These are phyloP conservation scores for Cercospora sp. DNA, from an alignment of 2,329 filamentous ascomycete species.

Conservation along the genomic window DNA sequence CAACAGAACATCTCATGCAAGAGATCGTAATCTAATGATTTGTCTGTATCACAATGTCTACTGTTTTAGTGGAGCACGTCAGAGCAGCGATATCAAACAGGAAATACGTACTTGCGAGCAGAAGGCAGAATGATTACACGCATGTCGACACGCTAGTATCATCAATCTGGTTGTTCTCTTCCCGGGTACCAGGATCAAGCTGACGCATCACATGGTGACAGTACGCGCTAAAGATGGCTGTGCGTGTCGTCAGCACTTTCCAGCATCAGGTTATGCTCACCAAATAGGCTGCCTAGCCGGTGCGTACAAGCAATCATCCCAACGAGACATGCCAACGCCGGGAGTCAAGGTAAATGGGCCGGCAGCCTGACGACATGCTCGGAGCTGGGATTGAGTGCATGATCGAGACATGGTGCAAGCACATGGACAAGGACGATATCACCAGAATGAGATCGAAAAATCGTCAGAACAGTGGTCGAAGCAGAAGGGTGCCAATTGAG, in stretches of 20 bases:
- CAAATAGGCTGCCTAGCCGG: background rate
- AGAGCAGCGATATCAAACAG: background rate
- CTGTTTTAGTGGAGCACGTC: background rate
- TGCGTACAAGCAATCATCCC: background rate
- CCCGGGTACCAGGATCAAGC: background rate
- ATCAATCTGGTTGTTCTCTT: background rate
- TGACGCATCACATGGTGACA: background rate
- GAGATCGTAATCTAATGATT: slow-evolving; percentile 20
- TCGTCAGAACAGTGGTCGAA: too few relatives aligned
- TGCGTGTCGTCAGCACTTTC: background rate
- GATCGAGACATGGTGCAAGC: too few relatives aligned
- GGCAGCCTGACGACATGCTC: too few relatives aligned
- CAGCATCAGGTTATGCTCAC: background rate
- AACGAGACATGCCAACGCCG: background rate
- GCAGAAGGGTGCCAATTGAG: too few relatives aligned
- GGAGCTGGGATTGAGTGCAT: too few relatives aligned
- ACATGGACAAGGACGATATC: too few relatives aligned
- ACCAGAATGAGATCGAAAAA: too few relatives aligned
- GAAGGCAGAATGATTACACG: background rate
- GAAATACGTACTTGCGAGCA: background rate
- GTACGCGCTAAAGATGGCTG: background rate
- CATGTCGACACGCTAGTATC: too few relatives aligned
- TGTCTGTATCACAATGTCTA: background rate
- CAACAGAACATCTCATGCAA: slow-evolving; percentile 1
- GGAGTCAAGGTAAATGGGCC: background rate